Evolutionary conservation across 345 rosid species (phyloP), one percentile per base, ranked within the genome.

Genomic region (Draba incana): DNA sequence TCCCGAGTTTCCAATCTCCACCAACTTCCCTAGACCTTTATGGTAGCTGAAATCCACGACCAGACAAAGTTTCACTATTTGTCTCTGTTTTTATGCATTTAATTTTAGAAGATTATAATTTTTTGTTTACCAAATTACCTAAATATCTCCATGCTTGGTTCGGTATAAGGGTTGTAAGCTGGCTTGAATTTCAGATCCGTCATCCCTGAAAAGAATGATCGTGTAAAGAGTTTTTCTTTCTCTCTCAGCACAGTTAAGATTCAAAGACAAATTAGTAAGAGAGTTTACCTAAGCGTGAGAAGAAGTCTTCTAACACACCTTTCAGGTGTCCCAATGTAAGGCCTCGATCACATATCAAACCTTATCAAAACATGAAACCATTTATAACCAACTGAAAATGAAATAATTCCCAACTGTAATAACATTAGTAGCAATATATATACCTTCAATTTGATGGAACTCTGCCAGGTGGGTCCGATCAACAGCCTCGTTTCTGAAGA

Each of bases 141-240:
- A 85, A 87, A 94, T 37, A 94, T 86, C 75, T 94, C 97, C 96
- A 94, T 90, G 81, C 97, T 94, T 23, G 99, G 99, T 53, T 94
- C 99, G 0, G 99, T 94, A 45, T 94, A 94, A 12, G 99, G 99
- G 75, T 94, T 94, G 80, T 94, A 91, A 35, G 97, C 95, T 64
- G 95, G 97, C 83, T 94, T 91, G 89, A 94, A 94, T 7, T 80
- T 85, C 64, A 94, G 75, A 43, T 89, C 85, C 2, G 92, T 81
- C 96, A 90, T 93, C 41, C 98, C 98, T 93, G 76, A 42, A 35
- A 31, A 43, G 20, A 42, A 65, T 37, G n/a, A 58, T 13, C 46
- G 10, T 46, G 42, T 57, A 6, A 59, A 20, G 53, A 28, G 4
- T 45, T 56, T 56, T 35, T 38, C 28, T 23, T 30, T 47, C 16